Percentiles rank a stretch among this genome's conserved stretches.
phyloP scores from a whole-genome alignment of 1,284 basidiomycete species.

The Butyriboletus pseudospeciosus region DNA sequence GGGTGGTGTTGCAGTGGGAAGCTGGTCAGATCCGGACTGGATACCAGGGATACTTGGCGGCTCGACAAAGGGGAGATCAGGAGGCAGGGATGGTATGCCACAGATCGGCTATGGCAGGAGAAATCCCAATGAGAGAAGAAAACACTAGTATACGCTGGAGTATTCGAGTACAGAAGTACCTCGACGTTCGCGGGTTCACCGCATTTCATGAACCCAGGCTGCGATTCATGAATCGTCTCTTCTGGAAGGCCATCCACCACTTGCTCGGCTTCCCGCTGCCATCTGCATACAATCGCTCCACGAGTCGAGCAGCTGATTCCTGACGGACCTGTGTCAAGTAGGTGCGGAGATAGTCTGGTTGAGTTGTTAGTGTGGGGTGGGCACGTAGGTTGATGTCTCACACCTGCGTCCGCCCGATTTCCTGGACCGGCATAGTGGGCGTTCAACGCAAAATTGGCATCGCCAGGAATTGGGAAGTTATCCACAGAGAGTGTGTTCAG shows the following conservation, averaged over 20 bases:
- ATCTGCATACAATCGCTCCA: conserved; percentile 86
- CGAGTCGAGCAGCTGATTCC: conserved; percentile 82
- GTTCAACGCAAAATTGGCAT: conserved; percentile 93
- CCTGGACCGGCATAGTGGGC: conserved; percentile 83
- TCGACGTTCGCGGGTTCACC: background rate
- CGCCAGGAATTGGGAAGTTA: conserved; percentile 90
- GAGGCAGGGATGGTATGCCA: conserved; percentile 66
- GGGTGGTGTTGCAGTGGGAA: conserved; percentile 54
- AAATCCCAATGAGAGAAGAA: conserved; percentile 80
- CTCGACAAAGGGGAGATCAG: conserved; percentile 70
- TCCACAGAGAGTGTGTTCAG: conserved; percentile 92
- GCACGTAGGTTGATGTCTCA: conserved; percentile 27
- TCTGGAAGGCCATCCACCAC: conserved; percentile 99
- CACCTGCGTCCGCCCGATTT: conserved; percentile 80
- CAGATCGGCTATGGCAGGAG: conserved; percentile 77
- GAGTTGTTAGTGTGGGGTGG: conserved; percentile 1
- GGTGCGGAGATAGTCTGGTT: conserved; percentile 76
- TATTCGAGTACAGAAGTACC: conserved; percentile 11
- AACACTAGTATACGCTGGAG: conserved; percentile 38
- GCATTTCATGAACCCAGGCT: conserved; percentile 58
- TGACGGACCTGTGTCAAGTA: conserved; percentile 93
- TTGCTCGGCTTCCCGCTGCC: conserved; percentile 90
- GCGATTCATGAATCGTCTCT: conserved; percentile 92
- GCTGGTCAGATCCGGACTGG: conserved; percentile 97
- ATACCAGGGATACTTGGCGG: conserved; percentile 80